Base-by-base conservation (phyloP, 2,329 filamentous ascomycete genomes). In the Claviceps fusiformis region DNA sequence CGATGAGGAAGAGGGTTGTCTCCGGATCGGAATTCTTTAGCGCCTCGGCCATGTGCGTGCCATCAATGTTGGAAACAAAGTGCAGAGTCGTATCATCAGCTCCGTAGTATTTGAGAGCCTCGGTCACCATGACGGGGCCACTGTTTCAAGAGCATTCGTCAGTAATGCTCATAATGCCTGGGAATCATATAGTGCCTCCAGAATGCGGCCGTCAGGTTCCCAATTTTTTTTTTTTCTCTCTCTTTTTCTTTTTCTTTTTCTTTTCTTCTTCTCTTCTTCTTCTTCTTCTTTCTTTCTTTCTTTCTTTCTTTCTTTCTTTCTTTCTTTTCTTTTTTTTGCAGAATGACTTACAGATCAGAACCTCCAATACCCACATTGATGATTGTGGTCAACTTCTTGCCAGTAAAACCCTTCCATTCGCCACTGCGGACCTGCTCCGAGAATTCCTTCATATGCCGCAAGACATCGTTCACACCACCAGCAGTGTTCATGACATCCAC, bases 41-140 rank as follows among this genome's bases (percentile, higher is more conserved):
- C 52, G 93, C 91, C 76, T 98, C 93, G 50, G 90, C 88, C 70
- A 97, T 89, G 77, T 98, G 93, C 55, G 93, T 98, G 62, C 93
- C 93, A 70, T 98, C 93, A 68, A 98, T 97, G 81, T 98, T 98
- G 76, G 92, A 97, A 63, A 98, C 93, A 66, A 98, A 98, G 80
- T 97, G 92, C 49, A 97, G 81, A 60, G 85, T 96, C 76, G 90
- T 81, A 72, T 86, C 85, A 58, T 84, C 81, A 69, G 89, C 85
- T 51, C 89, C 88, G 71, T 98, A 98, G 68, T 90, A 81, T 80
- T 96, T 97, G 65, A 98, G 82, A 49, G 93, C 91, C 75, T 98
- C 93, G 45, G 91, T 93, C 64, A 98, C 93, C 93, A 98, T 98
- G 70, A 98, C 93, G 39, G 93, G 93, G 57, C 93, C 93, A 62